Evolutionary conservation across 108 stramenopile species (phyloP).

Genomic region (Nitzschia sp.): DNA sequence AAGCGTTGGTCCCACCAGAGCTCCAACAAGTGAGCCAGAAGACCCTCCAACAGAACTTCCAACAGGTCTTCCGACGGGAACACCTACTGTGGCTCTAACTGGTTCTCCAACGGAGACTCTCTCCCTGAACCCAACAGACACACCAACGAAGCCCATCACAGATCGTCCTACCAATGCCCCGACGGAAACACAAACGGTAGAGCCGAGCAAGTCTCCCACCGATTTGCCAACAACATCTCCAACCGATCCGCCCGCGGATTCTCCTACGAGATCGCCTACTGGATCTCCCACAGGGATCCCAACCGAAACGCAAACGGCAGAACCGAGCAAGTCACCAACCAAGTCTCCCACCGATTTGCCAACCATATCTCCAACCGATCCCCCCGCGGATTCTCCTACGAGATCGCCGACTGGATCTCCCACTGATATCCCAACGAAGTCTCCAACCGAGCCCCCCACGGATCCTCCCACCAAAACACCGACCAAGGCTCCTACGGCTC

Average conservation of each 20-base stretch:
- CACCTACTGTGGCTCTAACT: background rate
- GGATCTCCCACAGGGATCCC: slow-evolving; percentile 1
- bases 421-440: background rate
- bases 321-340: slow-evolving; percentile 3
- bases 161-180: background rate
- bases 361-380: background rate
- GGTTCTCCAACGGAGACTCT: background rate
- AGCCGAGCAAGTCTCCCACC: background rate
- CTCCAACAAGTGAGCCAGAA: background rate
- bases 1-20: background rate
- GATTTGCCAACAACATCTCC: slow-evolving; percentile 8
- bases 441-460: background rate
- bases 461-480: background rate
- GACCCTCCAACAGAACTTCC: background rate
- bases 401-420: background rate
- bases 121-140: background rate
- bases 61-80: background rate
- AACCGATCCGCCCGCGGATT: background rate
- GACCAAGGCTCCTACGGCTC: background rate
- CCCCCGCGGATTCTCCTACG: background rate
- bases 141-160: background rate
- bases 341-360: background rate
- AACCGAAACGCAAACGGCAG: background rate
- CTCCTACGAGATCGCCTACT: background rate
- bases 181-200: background rate